Conservation (phyloP, 2,329 filamentous ascomycete genomes). For the Epichloe festucae region DNA sequence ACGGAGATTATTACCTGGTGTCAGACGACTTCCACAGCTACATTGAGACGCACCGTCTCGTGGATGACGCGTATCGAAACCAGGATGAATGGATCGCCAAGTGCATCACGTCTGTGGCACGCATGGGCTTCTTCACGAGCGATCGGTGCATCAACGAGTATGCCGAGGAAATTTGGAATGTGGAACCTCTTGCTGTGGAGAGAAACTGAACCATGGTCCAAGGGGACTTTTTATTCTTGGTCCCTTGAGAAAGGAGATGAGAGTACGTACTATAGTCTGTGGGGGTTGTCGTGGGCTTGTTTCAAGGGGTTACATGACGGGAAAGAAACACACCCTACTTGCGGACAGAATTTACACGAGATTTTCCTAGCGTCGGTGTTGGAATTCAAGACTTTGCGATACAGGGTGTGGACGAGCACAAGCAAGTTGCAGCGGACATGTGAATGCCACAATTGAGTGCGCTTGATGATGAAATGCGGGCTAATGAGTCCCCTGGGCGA, state of each 20-base stretch:
- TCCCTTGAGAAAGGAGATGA: neutral
- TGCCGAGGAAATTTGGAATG: slow-evolving; percentile 93
- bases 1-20: slow-evolving; percentile 95
- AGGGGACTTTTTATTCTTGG: no score
- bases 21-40: slow-evolving; percentile 97
- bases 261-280: neutral
- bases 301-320: neutral
- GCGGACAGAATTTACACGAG: neutral
- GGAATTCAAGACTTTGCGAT: neutral
- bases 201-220: neutral
- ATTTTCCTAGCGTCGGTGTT: neutral
- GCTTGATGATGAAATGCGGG: neutral
- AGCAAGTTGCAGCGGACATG: neutral
- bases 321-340: neutral
- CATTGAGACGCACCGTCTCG: slow-evolving; percentile 75
- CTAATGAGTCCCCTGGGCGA: neutral
- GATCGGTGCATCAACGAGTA: slow-evolving; percentile 96
- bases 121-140: slow-evolving; percentile 96
- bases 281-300: neutral
- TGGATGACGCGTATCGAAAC: slow-evolving; percentile 85
- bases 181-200: slow-evolving; percentile 58
- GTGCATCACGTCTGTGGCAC: slow-evolving; percentile 72
- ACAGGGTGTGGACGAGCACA: neutral
- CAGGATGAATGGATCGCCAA: slow-evolving; percentile 89
- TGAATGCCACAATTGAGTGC: neutral